Conservation (phyloP, 805 yeast genomes). For the Saccharomycopsis schoenii region DNA sequence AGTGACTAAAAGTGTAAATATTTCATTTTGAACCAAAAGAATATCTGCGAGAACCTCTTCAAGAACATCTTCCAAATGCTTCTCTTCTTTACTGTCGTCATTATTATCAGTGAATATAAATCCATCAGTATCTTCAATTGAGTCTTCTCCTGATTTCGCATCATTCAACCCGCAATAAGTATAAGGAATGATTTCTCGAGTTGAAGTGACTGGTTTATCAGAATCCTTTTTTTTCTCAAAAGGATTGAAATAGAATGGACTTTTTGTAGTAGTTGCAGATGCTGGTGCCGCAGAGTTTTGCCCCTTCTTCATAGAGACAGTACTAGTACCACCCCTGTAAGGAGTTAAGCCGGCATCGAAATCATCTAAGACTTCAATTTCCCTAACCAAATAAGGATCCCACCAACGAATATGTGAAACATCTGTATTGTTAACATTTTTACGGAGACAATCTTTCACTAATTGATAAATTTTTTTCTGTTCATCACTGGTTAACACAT, state of each 20-base stretch:
- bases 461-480: slow-evolving; percentile 35
- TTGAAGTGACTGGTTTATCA: slow-evolving; percentile 9
- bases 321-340: slow-evolving; percentile 11
- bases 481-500: slow-evolving; percentile 46
- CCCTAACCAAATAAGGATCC: slow-evolving; percentile 62
- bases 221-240: not conserved
- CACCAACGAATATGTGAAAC: slow-evolving; percentile 40
- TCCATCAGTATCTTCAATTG: not conserved
- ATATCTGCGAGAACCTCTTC: slow-evolving; percentile 19
- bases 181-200: not conserved
- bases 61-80: slow-evolving; percentile 21
- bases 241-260: slow-evolving; percentile 16
- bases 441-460: slow-evolving; percentile 26
- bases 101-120: not conserved
- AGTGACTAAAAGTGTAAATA: slow-evolving; percentile 43
- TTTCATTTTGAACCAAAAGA: slow-evolving; percentile 51
- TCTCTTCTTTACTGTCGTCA: slow-evolving; percentile 10
- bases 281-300: not conserved
- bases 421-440: slow-evolving; percentile 21
- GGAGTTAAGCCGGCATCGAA: slow-evolving; percentile 18
- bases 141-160: not conserved
- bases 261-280: slow-evolving; percentile 19
- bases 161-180: not conserved
- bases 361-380: slow-evolving; percentile 29
- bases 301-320: not conserved